These are phyloP conservation scores for Gaultheria prostrata DNA, from an alignment of 148 eudicot species.

Conservation along the genomic window DNA sequence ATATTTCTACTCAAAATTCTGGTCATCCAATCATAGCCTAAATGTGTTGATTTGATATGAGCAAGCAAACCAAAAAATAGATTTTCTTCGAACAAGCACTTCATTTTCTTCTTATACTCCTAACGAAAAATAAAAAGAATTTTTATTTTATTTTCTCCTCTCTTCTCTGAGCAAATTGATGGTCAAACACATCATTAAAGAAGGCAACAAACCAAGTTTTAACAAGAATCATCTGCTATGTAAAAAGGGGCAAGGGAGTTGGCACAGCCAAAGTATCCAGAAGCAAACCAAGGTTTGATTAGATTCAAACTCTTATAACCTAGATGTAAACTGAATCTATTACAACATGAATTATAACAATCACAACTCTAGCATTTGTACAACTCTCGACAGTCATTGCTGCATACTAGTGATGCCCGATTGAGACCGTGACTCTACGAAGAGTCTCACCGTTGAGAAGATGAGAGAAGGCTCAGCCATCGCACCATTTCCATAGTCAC, in stretches of 20 bases:
- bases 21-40: too few species aligned
- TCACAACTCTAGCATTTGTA: constrained; percentile 9
- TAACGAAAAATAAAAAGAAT: too few species aligned
- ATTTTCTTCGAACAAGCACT: too few species aligned
- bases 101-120: too few species aligned
- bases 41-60: too few species aligned
- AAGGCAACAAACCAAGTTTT: background rate
- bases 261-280: background rate
- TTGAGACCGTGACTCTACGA: constrained; percentile 44
- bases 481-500: constrained; percentile 92
- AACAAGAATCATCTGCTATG: background rate
- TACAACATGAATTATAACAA: background rate
- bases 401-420: background rate
- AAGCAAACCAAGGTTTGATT: background rate
- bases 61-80: too few species aligned
- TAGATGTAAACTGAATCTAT: background rate
- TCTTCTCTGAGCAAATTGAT: background rate
- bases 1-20: too few species aligned
- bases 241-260: background rate
- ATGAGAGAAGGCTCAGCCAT: constrained; percentile 97
- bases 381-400: background rate
- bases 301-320: background rate
- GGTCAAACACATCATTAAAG: background rate
- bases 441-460: constrained; percentile 71
- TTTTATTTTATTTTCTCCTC: background rate